Base-by-base conservation (phyloP, 2,329 filamentous ascomycete genomes). In the Aureobasidium sp. region DNA sequence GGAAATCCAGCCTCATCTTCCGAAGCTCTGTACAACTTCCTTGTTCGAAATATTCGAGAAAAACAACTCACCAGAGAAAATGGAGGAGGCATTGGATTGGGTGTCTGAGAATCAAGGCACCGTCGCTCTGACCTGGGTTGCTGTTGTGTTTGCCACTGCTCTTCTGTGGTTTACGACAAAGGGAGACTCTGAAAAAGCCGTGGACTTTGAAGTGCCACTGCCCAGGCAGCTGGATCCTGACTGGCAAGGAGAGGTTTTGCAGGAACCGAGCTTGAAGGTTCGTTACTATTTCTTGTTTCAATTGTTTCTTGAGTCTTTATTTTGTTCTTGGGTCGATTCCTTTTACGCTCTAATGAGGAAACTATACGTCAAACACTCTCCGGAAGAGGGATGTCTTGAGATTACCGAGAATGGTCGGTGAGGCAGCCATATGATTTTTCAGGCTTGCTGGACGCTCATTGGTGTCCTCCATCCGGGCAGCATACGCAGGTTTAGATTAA, bases 181-280 rank as follows among this genome's bases (percentile, higher is more conserved):
- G 34, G 17, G 41, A 34, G 62, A 64, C 14, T 34, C 49, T 25
- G 79, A 80, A 66, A 71, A 72, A n/a, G 71, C 77, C 5, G 81
- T 84, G 45, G 77, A 77, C 37, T 91, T 89, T 75, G 75, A 74
- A 49, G 81, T 91, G 34, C 79, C 84, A 5, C 69, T 81, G 45
- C 87, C 88, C n/a, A 83, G 84, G 72, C 74, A 82, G 65, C 84
- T 85, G 59, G 77, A 80, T 53, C 68, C 73, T 15, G 78, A 73
- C 7, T 83, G 80, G 72, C 79, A 83, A 62, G 78, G 81, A 53
- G 79, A 80, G 66, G 77, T 84, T 37, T 78, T 91, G 39, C 79
- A 86, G 15, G 72, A 81, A 39, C 81, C 87, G 1, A 79, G 79
- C 20, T 79, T 91, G 71, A 88, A 87, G 76, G 80, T 65, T 37